Evolutionary conservation across 2,329 filamentous ascomycete genomes (phyloP).

Genomic region (Colletotrichum sp.): DNA sequence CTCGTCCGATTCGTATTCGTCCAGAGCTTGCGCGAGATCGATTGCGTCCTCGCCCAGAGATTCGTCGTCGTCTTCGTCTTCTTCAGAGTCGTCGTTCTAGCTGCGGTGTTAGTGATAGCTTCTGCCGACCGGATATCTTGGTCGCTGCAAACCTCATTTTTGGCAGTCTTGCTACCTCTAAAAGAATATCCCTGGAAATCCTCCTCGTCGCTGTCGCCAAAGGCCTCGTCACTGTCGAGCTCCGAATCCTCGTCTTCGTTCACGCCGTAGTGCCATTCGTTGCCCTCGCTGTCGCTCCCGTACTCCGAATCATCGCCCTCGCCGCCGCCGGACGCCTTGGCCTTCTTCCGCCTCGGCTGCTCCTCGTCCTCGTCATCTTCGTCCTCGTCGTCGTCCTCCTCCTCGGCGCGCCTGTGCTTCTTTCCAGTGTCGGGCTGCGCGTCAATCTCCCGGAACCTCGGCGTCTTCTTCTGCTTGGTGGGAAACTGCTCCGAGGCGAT

Average conservation of each 20-base stretch:
- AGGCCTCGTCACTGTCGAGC: conserved; percentile 77
- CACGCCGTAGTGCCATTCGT: conserved; percentile 80
- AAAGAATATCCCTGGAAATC: conserved; percentile 77
- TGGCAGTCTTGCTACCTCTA: conserved; percentile 48
- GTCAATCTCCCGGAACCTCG: conserved; percentile 57
- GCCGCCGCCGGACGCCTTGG: conserved; percentile 46
- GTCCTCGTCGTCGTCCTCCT: conserved; percentile 39
- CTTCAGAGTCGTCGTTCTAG: conserved; percentile 61
- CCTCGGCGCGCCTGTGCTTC: conserved; percentile 24
- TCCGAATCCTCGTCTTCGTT: conserved; percentile 67
- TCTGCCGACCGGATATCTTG: rapidly evolving
- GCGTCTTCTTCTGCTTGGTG: conserved; percentile 50
- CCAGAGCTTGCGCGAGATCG: conserved; percentile 61
- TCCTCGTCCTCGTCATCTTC: conserved; percentile 61
- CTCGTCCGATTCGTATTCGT: conserved; percentile 55
- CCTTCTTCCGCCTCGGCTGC: conserved; percentile 47
- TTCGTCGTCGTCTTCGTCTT: conserved; percentile 59
- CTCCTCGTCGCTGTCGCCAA: conserved; percentile 88
- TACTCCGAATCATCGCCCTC: conserved; percentile 65
- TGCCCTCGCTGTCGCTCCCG: conserved; percentile 84
- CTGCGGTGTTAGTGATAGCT: conserved; percentile 35
- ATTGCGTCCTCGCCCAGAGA: conserved; percentile 65
- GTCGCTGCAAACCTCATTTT: conserved; percentile 25
- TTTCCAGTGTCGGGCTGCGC: conserved; percentile 33
- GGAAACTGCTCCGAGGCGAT: conserved; percentile 60